A percentile compares a stretch with the other conserved stretches of the same genome.
phyloP scores from a whole-genome alignment of 306 rosid species.

The Sechiopsis laciniata region DNA sequence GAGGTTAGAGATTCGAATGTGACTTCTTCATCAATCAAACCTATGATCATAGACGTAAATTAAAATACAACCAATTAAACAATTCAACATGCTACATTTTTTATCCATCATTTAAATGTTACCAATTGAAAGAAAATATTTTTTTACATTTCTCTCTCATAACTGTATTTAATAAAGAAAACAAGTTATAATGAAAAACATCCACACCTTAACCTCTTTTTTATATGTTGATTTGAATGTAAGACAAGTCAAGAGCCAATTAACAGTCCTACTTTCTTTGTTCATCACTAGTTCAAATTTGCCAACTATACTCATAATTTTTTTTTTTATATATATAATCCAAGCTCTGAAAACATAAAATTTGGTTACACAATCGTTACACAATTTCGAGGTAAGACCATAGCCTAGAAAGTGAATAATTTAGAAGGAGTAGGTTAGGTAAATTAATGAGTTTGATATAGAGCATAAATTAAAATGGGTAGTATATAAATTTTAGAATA shows the following conservation, averaged over 20 bases:
- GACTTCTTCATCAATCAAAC: too few relatives aligned
- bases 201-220: too few relatives aligned
- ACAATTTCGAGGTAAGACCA: background rate
- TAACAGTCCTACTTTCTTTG: background rate
- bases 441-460: background rate
- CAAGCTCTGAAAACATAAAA: background rate
- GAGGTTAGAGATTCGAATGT: too few relatives aligned
- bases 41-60: too few relatives aligned
- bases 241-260: background rate
- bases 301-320: background rate
- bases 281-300: background rate
- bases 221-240: too few relatives aligned
- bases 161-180: too few relatives aligned
- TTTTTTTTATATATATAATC: too few relatives aligned
- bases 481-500: background rate
- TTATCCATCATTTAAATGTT: too few relatives aligned
- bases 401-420: background rate
- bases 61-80: too few relatives aligned
- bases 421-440: conserved; percentile 1
- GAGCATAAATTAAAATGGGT: background rate
- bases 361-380: background rate
- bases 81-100: too few relatives aligned
- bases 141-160: too few relatives aligned
- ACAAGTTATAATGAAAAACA: background rate
- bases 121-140: too few relatives aligned